Percentiles rank a stretch among this genome's conserved stretches.
Evolutionary conservation across 1,284 basidiomycete species (phyloP).

Genomic region (Singerocomus inundabilis): DNA sequence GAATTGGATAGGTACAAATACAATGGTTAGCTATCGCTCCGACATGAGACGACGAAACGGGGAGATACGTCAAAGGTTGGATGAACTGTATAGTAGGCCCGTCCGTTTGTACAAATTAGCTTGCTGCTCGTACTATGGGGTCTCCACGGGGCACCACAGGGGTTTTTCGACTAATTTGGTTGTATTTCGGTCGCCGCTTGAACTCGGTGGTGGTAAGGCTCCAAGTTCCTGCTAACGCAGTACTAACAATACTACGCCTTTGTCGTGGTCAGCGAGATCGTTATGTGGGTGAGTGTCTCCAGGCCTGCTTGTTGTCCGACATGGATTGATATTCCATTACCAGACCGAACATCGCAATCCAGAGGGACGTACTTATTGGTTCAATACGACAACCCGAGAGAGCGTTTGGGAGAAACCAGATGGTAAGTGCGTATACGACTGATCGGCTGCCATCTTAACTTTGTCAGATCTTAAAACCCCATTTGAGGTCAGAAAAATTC

Average conservation of each 20-base stretch:
- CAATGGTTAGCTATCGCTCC: constrained; percentile 37
- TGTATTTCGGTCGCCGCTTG: constrained; percentile 25
- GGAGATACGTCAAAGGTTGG: neutral
- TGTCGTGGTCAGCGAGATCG: neutral
- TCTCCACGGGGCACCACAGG: too few relatives aligned
- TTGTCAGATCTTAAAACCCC: constrained; percentile 72
- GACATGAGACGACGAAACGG: neutral
- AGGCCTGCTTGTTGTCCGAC: neutral
- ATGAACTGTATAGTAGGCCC: too few relatives aligned
- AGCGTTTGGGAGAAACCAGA: constrained; percentile 90
- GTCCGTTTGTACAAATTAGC: too few relatives aligned
- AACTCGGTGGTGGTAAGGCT: constrained; percentile 12
- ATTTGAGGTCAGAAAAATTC: constrained; percentile 66
- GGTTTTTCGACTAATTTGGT: neutral
- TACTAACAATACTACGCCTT: neutral
- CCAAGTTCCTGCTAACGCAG: too few relatives aligned
- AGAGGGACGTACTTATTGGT: constrained; percentile 86
- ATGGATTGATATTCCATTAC: constrained; percentile 6
- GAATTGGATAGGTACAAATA: constrained; percentile 53
- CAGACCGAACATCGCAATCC: constrained; percentile 81
- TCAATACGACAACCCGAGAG: constrained; percentile 72
- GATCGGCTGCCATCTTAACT: constrained; percentile 10
- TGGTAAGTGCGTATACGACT: constrained; percentile 44
- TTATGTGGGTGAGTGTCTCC: constrained; percentile 33
- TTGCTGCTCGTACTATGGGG: neutral